Base-by-base conservation (phyloP, 371 early-diverging fungal species). In the Ordospora colligata region DNA sequence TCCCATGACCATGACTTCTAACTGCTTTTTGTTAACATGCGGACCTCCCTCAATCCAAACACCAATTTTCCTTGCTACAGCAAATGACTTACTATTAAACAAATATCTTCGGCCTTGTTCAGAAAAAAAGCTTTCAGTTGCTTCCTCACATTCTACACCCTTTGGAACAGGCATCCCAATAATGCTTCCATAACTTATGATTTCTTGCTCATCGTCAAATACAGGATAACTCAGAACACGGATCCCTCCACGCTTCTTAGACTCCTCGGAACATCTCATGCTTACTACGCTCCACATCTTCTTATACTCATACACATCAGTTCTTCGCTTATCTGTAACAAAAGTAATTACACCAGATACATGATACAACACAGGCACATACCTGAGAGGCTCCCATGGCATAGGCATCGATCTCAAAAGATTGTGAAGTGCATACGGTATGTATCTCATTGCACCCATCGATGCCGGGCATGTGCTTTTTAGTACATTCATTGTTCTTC, bases 401-500 rank as follows among this genome's bases (percentile, higher is more conserved):
- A 96, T 95, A 8, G 96, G 98, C 91, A 97, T 95, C 81, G 93
- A 94, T 82, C 94, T 94, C 76, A 96, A 77, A 44, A 97, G 87
- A 84, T 95, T 95, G 40, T 95, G 80, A 11, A 97, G 91, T 2
- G 97, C 94, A 75, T 94, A 94, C n/a, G 97, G 97, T 12, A 95
- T 89, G 84, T 94, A 95, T 83, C 95, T 95, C 27, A 97, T 87
- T 6, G 96, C 95, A 67, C 94, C 95, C 42, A 95, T 87, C 77
- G 94, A 95, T 63, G 93, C 90, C 66, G 94, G 91, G 82, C 94
- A 93, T 86, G 94, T 95, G 73, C 93, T 66, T 73, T 94, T 95
- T 81, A 93, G 94, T 83, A 94, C 94, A 80, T 91, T 93, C 82
- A 95, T 91, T 82, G 95, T 92, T 83, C 86, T 87, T 52, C 88